Evolutionary conservation across 108 stramenopile genomes (phyloP).

Genomic region (Stephanodiscus minutulus): DNA sequence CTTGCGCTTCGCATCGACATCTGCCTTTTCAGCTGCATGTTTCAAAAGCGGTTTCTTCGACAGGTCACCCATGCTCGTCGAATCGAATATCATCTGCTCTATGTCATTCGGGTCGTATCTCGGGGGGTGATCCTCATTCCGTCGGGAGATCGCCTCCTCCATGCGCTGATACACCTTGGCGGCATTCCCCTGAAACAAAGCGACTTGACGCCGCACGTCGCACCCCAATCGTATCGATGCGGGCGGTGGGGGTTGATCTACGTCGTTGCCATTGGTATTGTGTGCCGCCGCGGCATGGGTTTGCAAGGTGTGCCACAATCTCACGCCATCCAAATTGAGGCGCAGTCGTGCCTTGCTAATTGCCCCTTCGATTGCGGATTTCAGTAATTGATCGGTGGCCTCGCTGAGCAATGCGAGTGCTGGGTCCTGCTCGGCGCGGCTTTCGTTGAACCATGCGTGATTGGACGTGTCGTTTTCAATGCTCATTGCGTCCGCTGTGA

Average conservation of each 20-base stretch:
- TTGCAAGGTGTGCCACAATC: constrained; percentile 78
- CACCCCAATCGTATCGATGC: constrained; percentile 74
- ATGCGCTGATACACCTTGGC: constrained; percentile 78
- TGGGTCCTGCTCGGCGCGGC: constrained; percentile 69
- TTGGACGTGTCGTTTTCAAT: constrained; percentile 35
- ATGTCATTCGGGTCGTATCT: constrained; percentile 41
- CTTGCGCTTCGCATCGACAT: constrained; percentile 68
- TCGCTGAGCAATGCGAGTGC: constrained; percentile 73
- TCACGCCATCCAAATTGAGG: constrained; percentile 81
- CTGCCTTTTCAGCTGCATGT: constrained; percentile 59
- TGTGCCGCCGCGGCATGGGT: constrained; percentile 19
- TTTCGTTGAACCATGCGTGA: constrained; percentile 72
- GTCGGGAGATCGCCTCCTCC: constrained; percentile 81
- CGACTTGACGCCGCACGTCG: constrained; percentile 77
- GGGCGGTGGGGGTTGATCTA: constrained; percentile 43
- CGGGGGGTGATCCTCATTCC: constrained; percentile 38
- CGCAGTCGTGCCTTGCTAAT: constrained; percentile 72
- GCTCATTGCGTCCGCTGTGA: background rate
- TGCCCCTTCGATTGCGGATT: constrained; percentile 66
- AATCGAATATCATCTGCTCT: constrained; percentile 42
- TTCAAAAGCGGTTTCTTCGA: constrained; percentile 59
- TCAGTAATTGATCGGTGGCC: constrained; percentile 70
- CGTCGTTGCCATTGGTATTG: constrained; percentile 15
- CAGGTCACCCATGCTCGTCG: constrained; percentile 69
- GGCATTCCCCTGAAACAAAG: constrained; percentile 76